Base-by-base conservation (phyloP, 306 rosid species). In the Vachellia pachyceras region DNA sequence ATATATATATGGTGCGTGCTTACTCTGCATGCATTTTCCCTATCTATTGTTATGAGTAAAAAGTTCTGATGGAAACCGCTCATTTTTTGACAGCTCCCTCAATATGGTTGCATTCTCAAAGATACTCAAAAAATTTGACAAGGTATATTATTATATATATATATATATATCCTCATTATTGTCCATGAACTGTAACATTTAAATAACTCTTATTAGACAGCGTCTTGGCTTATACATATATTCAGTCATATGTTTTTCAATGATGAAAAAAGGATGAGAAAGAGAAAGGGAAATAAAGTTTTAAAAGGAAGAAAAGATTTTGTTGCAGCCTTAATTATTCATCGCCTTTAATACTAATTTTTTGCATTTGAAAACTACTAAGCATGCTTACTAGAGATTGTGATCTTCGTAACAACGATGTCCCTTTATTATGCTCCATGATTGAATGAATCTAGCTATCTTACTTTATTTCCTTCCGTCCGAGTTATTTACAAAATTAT, bases 51-150 rank as follows among this genome's bases (percentile, higher is more conserved):
- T 29, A 13, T 60, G 14, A 10, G 4, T 60, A 25, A 18, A 3
- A 58, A 36, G 72, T 75, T 71, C 63, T 75, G 49, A 83, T 72
- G n/a, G 36, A 12, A 25, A 60, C 14, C 39, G 25, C 39, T 60
- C 66, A 1, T 60, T 61, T 78, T 80, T 81, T 86, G 76, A 79
- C 88, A 88, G 99, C 77, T 87, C 96, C 29, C 77, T 95, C 13
- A 95, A 95, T 77, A 89, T 92, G 97, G 75, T 81, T 41, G 99
- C 97, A 58, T 95, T 95, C 78, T 67, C 90, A 5, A 95, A 95
- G 73, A 95, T 95, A 37, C 84, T 95, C 1, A 95, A 95, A 90
- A 95, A 95, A 80, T 95, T 95, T 47, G 99, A 95, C 82, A 95
- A 95, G 98, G 99, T 95, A 82, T 5, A 52, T n/a, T n/a, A n/a